Conservation (phyloP, 805 yeast genomes). For the Hanseniaspora singularis region DNA sequence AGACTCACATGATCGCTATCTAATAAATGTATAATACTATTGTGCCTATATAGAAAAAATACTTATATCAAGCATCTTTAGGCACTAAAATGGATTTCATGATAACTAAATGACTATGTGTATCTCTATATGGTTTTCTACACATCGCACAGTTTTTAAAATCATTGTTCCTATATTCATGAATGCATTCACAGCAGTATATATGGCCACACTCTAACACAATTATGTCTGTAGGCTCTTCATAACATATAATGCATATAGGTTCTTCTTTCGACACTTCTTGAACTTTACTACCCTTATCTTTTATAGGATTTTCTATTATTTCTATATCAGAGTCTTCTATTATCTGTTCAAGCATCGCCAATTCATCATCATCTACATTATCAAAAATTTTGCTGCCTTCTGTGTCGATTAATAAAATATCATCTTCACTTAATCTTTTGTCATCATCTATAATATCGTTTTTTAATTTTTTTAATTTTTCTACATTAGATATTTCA, state of each 20-base stretch:
- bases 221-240: conserved; percentile 37
- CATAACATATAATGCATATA: conserved; percentile 43
- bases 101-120: conserved; percentile 25
- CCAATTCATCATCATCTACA: conserved; percentile 15
- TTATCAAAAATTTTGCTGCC: conserved; percentile 13
- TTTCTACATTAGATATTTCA: too few relatives aligned
- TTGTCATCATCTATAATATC: too few relatives aligned
- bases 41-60: too few relatives aligned
- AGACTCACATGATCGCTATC: too few relatives aligned
- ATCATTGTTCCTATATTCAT: conserved; percentile 28
- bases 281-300: conserved; percentile 18
- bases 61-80: not conserved
- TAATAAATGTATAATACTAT: too few relatives aligned
- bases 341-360: conserved; percentile 27
- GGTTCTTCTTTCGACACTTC: conserved; percentile 24
- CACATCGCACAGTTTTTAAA: conserved; percentile 36
- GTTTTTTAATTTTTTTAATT: too few relatives aligned
- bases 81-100: conserved; percentile 24
- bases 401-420: conserved; percentile 1
- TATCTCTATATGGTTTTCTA: conserved; percentile 29
- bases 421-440: too few relatives aligned
- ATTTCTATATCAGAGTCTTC: conserved; percentile 27
- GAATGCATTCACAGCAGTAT: conserved; percentile 43
- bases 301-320: conserved; percentile 17
- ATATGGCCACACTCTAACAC: conserved; percentile 49